Base-by-base conservation (phyloP, 305 asterid genomes). In the Ilex paraguariensis region DNA sequence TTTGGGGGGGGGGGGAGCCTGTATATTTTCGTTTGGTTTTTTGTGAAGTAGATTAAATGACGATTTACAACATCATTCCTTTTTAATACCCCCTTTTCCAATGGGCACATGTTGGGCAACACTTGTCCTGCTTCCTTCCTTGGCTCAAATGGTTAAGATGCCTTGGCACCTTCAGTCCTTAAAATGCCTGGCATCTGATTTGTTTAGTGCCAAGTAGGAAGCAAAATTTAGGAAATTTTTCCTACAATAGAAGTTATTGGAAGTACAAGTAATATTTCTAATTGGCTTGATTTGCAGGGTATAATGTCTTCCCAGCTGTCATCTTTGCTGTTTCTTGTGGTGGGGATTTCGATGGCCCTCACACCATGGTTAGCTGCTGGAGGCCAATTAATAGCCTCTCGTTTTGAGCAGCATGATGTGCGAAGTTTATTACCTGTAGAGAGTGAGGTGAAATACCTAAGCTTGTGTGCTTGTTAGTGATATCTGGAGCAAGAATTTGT, bases 321-420 rank as follows among this genome's bases (percentile, higher is more conserved):
- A 12, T 94, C 99, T 48, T 78, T 94, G 77, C 82, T 94, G 65
- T 94, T 90, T 82, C 99, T 94, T 36, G 96, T 94, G 71, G 99
- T 94, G 65, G 99, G 99, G 57, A 75, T 94, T 72, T 94, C 99
- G 52, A 94, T 94, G 99, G 99, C 99, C 49, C 75, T 94, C 62
- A 94, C 99, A 60, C 99, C 99, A 31, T 94, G 88, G 87, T 74
- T 94, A 77, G 99, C 99, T 66, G 99, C 99, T 73, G 99, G 98
- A 75, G 99, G 99, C 70, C 99, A 94, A 77, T 68, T 94, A 69
- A 80, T 90, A 79, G 99, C 99, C 70, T 90, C 99, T 70, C 90
- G 95, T 51, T 94, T 94, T 82, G 98, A 90, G 81, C 87, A 81
- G 73, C 96, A 90, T 45, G 99, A 94, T 81, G 99, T 94, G 66